A percentile compares a stretch with the other conserved stretches of the same genome.
Evolutionary conservation across 768 basidiomycete genomes (phyloP).

Genomic region (Lenzites betulinus): DNA sequence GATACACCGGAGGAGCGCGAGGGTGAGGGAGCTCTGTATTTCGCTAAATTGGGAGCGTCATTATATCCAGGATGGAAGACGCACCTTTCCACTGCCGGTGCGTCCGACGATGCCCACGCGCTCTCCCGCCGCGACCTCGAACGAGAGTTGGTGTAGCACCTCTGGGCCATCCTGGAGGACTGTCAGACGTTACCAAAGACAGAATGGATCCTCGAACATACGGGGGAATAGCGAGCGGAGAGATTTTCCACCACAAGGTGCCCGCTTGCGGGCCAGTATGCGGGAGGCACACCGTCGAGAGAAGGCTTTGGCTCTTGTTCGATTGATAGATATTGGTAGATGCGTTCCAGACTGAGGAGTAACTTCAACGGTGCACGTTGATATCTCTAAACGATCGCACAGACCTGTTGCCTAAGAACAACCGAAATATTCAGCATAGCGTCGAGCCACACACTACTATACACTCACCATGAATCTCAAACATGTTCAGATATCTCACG

Average conservation of each 20-base stretch:
- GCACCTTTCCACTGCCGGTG: conserved; percentile 5
- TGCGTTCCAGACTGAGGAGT: conserved; percentile 44
- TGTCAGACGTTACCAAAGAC: too few relatives aligned
- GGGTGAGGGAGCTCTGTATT: conserved; percentile 49
- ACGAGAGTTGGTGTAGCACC: conserved; percentile 56
- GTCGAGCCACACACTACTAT: conserved; percentile 10
- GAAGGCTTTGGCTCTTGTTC: conserved; percentile 48
- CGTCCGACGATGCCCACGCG: conserved; percentile 46
- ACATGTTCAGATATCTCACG: conserved; percentile 42
- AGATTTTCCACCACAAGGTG: conserved; percentile 51
- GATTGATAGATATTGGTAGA: conserved; percentile 54
- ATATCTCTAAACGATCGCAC: too few relatives aligned
- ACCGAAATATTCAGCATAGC: conserved; percentile 25
- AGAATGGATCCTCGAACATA: too few relatives aligned
- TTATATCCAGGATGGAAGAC: neutral
- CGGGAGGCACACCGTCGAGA: conserved; percentile 48
- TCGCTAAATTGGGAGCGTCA: neutral
- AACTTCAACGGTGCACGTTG: neutral
- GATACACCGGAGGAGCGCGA: conserved; percentile 53
- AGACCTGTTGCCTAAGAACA: neutral
- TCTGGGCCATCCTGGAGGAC: conserved; percentile 47
- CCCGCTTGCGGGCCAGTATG: conserved; percentile 64
- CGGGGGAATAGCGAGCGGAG: conserved; percentile 49
- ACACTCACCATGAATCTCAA: conserved; percentile 42
- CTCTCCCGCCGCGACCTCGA: conserved; percentile 55